Base-by-base conservation (phyloP, 2,329 filamentous ascomycete species). In the Eurotiales sp. region DNA sequence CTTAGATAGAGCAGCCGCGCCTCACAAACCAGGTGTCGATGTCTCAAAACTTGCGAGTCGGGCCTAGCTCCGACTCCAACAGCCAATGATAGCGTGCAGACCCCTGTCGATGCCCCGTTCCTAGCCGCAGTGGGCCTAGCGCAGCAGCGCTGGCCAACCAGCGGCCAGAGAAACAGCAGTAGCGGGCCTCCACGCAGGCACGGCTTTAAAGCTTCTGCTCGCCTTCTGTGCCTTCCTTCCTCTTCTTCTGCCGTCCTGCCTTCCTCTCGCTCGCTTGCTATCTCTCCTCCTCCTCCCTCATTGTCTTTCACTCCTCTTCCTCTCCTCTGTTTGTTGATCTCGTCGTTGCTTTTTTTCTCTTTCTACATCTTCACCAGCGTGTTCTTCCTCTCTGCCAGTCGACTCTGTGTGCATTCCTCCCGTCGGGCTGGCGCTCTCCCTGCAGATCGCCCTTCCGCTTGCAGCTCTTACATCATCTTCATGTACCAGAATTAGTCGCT, bases 21-120 rank as follows among this genome's bases (percentile, higher is more conserved):
- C n/a, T n/a, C n/a, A n/a, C n/a, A n/a, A n/a, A n/a, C n/a, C 30
- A 34, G 30, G 30, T 34, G 32, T 36, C 3, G n/a, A 37, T 48
- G 46, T 48, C 46, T 48, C 46, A 48, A 39, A 46, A 46, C 43
- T 32, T 22, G 43, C 30, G n/a, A n/a, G n/a, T n/a, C n/a, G n/a
- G n/a, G n/a, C n/a, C 21, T 46, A 39, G 45, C 45, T 47, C 45
- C n/a, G 30, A 2, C 1, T 21, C 29, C 1, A 1, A 1, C 19
- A 17, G 25, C 46, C 46, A 48, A 48, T 48, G 10, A 23, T 0
- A 19, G 1, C 15, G 25, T 3, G n/a, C 15, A 4, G 17, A 23
- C n/a, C 22, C 10, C 17, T 5, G 4, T 1, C 15, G 2, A n/a
- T 11, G 10, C 3, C 6, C 32, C 32, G 21, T 17, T 23, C 30